phyloP scores from a whole-genome alignment of 768 basidiomycete genomes.

The Calocybe gangraenosa region DNA sequence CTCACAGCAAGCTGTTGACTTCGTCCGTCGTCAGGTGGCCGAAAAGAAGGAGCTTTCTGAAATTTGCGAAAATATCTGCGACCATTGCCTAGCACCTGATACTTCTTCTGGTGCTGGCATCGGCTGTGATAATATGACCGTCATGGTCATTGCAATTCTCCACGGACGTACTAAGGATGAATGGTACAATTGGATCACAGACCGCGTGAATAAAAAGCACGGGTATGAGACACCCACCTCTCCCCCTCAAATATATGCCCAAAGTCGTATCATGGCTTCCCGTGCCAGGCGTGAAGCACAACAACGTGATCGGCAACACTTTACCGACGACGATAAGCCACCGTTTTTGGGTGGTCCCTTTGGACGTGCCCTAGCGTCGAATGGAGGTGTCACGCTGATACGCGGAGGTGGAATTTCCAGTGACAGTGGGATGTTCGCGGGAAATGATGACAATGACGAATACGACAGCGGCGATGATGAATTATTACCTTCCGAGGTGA shows the following conservation, averaged over 20 bases:
- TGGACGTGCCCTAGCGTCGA: conserved; percentile 47
- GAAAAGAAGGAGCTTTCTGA: conserved; percentile 75
- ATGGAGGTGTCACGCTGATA: conserved; percentile 60
- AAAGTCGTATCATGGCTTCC: conserved; percentile 59
- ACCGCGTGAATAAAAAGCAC: conserved; percentile 71
- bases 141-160: conserved; percentile 85
- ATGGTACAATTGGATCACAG: conserved; percentile 88
- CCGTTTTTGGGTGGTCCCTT: conserved; percentile 34
- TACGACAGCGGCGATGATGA: conserved; percentile 38
- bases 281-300: conserved; percentile 56
- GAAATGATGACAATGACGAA: conserved; percentile 58
- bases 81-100: conserved; percentile 92
- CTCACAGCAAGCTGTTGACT: conserved; percentile 91
- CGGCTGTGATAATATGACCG: conserved; percentile 99
- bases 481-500: neutral
- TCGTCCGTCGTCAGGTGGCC: conserved; percentile 77
- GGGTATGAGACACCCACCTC: conserved; percentile 76
- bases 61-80: conserved; percentile 87
- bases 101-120: conserved; percentile 87
- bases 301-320: conserved; percentile 25
- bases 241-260: conserved; percentile 74
- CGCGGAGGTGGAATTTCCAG: conserved; percentile 49
- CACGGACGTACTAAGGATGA: conserved; percentile 85
- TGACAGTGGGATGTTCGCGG: conserved; percentile 57
- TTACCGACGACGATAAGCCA: conserved; percentile 30